These are phyloP conservation scores for Fraxinus latifolia DNA, from an alignment of 305 asterid species.

Conservation along the genomic window DNA sequence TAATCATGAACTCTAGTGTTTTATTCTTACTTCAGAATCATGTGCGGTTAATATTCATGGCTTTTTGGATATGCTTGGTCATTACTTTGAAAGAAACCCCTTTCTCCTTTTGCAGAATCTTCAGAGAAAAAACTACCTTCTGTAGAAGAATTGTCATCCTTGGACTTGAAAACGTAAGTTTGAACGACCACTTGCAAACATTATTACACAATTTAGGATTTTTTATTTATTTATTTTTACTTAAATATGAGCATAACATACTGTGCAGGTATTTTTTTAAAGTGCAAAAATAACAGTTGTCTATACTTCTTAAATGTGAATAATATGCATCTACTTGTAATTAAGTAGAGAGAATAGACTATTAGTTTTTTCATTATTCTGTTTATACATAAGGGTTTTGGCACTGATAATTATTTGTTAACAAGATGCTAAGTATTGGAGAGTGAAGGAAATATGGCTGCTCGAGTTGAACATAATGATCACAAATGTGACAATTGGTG, in stretches of 20 bases:
- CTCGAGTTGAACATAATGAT: slow-evolving; percentile 6
- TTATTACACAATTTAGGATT: not conserved
- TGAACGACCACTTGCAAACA: slow-evolving; percentile 12
- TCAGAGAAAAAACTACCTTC: slow-evolving; percentile 37
- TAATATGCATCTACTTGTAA: not conserved
- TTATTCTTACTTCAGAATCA: not conserved
- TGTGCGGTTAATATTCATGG: not conserved
- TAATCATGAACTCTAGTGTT: slow-evolving; percentile 4
- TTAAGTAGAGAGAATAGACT: not conserved
- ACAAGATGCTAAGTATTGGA: not conserved
- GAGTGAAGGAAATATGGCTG: slow-evolving; percentile 5
- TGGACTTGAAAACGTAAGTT: slow-evolving; percentile 79
- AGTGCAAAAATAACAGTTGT: not conserved
- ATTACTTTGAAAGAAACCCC: slow-evolving; percentile 1
- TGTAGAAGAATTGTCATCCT: slow-evolving; percentile 42
- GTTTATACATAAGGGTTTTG: slow-evolving; percentile 1
- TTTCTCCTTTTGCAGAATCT: slow-evolving; percentile 41
- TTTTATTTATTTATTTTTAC: not conserved
- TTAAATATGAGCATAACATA: not conserved
- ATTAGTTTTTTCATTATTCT: slow-evolving; percentile 6
- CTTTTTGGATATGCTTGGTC: slow-evolving; percentile 13
- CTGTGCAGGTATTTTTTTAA: not conserved
- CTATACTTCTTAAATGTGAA: not conserved
- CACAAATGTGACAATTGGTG: not conserved
- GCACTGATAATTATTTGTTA: not conserved